Percentiles rank a stretch among this genome's conserved stretches.
Evolutionary conservation across 352 stramenopile species (phyloP).

Genomic region (Globisporangium acanthophoron): DNA sequence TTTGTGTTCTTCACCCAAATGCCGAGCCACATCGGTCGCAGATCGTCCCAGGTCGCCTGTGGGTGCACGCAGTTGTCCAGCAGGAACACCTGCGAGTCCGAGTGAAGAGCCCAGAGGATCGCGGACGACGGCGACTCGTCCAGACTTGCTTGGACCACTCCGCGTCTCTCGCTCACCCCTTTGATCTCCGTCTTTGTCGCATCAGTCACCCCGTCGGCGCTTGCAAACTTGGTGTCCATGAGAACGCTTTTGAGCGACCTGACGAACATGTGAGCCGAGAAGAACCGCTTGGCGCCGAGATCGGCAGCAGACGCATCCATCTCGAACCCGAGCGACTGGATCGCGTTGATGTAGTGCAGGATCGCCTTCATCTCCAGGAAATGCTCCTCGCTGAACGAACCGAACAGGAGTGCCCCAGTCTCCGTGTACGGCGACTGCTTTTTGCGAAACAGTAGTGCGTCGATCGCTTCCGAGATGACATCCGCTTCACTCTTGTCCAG

Average conservation of each 20-base stretch:
- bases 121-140: constrained; percentile 64
- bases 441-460: constrained; percentile 23
- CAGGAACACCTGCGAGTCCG: constrained; percentile 73
- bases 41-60: constrained; percentile 53
- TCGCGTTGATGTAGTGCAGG: constrained; percentile 52
- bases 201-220: constrained; percentile 12
- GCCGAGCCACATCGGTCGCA: constrained; percentile 67
- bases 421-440: constrained; percentile 4
- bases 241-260: constrained; percentile 50
- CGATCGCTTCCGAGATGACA: constrained; percentile 26
- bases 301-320: constrained; percentile 72
- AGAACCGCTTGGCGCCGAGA: constrained; percentile 69
- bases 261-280: constrained; percentile 62
- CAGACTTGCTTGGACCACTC: constrained; percentile 17
- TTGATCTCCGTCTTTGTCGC: constrained; percentile 9
- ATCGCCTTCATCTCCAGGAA: constrained; percentile 70
- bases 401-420: constrained; percentile 58
- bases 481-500: constrained; percentile 17
- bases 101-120: constrained; percentile 78
- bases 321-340: constrained; percentile 76
- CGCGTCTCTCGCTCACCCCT: constrained; percentile 10
- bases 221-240: constrained; percentile 14
- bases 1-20: constrained; percentile 79
- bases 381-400: constrained; percentile 58
- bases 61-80: constrained; percentile 58